Evolutionary conservation across 2,329 filamentous ascomycete species (phyloP).

Genomic region (Arthrobotrys conoides): DNA sequence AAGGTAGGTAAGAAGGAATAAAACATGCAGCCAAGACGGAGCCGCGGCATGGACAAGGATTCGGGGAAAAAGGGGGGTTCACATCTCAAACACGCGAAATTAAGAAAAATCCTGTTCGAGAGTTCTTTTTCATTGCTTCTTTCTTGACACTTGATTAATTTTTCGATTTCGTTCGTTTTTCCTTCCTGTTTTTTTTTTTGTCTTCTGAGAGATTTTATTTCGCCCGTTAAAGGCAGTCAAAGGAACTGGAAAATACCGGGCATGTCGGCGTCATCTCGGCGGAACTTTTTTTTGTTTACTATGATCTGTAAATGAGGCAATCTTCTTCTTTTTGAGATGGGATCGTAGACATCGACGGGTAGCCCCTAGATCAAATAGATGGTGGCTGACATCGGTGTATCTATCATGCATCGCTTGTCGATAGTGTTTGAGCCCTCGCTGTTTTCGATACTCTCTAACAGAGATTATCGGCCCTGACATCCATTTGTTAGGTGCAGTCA

Average conservation of each 20-base stretch:
- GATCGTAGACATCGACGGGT: constrained; percentile 20
- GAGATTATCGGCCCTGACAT: not conserved
- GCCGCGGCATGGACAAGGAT: constrained; percentile 26
- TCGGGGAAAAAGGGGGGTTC: constrained; percentile 37
- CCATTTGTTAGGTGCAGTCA: not conserved
- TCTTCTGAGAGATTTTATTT: constrained; percentile 8
- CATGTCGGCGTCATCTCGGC: constrained; percentile 19
- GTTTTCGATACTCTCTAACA: constrained; percentile 5
- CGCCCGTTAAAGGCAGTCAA: not conserved
- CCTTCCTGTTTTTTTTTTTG: constrained; percentile 29
- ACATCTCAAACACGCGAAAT: constrained; percentile 58
- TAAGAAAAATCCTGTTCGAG: constrained; percentile 41
- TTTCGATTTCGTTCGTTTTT: not conserved
- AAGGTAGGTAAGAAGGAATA: not conserved
- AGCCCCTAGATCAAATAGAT: not conserved
- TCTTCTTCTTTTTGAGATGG: not conserved
- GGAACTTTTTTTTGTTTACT: constrained; percentile 1
- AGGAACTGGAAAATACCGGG: constrained; percentile 12
- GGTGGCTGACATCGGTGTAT: constrained; percentile 23
- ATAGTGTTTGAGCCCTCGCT: not conserved
- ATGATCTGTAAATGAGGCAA: not conserved
- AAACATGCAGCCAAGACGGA: constrained; percentile 50
- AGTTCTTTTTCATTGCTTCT: constrained; percentile 27
- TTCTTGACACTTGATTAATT: not conserved
- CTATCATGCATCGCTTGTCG: not conserved